These are phyloP conservation scores for Prunus davidiana DNA, from an alignment of 306 rosid genomes.

Conservation along the genomic window DNA sequence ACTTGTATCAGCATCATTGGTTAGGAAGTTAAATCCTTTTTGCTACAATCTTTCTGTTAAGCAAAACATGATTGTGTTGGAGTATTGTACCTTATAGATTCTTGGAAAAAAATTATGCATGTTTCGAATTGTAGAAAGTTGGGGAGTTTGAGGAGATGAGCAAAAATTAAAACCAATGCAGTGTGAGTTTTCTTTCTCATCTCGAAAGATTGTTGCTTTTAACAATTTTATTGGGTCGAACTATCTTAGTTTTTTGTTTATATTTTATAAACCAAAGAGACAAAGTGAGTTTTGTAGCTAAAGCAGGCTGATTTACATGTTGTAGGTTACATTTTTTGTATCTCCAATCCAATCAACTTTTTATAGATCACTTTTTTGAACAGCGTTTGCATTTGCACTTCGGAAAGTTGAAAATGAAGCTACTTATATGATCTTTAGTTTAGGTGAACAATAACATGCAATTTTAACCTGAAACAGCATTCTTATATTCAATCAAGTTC, in stretches of 20 bases:
- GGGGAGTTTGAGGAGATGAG: not conserved
- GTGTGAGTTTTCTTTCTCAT: not conserved
- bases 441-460: too few species aligned
- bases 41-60: not conserved
- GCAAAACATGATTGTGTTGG: not conserved
- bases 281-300: conserved; percentile 7
- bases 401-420: too few species aligned
- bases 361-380: too few species aligned
- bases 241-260: not conserved
- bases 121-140: not conserved
- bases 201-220: not conserved
- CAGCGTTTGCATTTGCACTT: too few species aligned
- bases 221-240: not conserved
- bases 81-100: not conserved
- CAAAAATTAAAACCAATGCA: not conserved
- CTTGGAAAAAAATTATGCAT: not conserved
- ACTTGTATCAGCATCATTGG: not conserved
- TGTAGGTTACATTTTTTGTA: conserved; percentile 49
- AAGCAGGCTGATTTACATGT: conserved; percentile 14
- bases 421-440: too few species aligned
- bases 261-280: not conserved
- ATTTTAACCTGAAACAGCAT: too few species aligned
- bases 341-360: too few species aligned
- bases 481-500: too few species aligned
- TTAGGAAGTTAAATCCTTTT: not conserved